Percentiles rank a stretch among this genome's conserved stretches.
Conservation (phyloP, 2,329 filamentous ascomycete genomes). For the Myriosclerotinia scirpicola region DNA sequence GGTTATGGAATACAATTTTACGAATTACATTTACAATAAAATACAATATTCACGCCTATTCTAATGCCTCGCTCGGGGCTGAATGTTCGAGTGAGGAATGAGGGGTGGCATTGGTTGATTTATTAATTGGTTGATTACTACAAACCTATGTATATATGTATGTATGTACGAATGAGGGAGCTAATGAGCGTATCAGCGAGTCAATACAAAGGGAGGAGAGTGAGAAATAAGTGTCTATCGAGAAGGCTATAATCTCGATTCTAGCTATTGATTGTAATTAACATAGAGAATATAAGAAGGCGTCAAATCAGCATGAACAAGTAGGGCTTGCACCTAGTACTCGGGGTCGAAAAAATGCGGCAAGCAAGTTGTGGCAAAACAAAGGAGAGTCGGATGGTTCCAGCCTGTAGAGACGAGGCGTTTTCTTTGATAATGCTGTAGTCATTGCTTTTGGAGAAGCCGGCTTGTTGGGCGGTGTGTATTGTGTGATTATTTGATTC, state of each 20-base stretch:
- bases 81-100: not conserved
- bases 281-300: not conserved
- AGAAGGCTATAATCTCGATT: not conserved
- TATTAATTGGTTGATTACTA: not conserved
- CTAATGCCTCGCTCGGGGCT: not conserved
- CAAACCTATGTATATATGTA: too few relatives aligned
- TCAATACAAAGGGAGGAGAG: not conserved
- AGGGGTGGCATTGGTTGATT: too few relatives aligned
- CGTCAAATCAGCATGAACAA: not conserved
- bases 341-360: not conserved
- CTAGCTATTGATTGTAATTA: not conserved
- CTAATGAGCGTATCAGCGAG: not conserved
- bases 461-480: not conserved
- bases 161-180: not conserved
- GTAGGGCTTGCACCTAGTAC: not conserved
- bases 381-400: not conserved
- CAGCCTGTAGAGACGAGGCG: constrained; percentile 1
- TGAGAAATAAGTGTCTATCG: constrained; percentile 1
- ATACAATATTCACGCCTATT: not conserved
- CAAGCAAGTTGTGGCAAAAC: not conserved
- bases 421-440: not conserved
- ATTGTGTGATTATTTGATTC: constrained; percentile 6
- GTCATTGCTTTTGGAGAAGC: not conserved
- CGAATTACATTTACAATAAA: too few relatives aligned
- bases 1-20: not conserved